phyloP scores from a whole-genome alignment of 192 early-diverging fungal species.

The Linnemannia zychae region DNA sequence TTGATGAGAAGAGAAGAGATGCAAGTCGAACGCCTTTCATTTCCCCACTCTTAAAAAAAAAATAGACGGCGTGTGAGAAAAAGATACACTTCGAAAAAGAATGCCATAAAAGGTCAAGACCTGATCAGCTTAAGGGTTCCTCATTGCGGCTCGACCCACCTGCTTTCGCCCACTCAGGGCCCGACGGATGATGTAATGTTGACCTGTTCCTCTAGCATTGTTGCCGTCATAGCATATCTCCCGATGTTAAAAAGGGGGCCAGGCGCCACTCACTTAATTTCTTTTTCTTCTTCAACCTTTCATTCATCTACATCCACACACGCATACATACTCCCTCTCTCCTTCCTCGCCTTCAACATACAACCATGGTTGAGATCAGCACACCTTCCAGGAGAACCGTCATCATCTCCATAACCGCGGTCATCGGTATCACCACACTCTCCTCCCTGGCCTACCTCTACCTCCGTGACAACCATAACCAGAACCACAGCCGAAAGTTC shows the following conservation, averaged over 20 bases:
- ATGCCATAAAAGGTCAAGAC: background rate
- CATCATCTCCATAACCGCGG: slow-evolving; percentile 33
- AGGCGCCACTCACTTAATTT: background rate
- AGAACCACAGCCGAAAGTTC: background rate
- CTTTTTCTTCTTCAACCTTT: background rate
- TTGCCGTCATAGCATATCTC: background rate
- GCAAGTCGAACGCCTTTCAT: background rate
- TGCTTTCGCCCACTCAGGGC: background rate
- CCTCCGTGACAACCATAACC: slow-evolving; percentile 12
- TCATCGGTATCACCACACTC: slow-evolving; percentile 33
- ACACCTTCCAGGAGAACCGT: slow-evolving; percentile 24
- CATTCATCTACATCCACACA: background rate
- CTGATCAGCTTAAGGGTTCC: background rate
- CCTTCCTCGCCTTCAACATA: background rate
- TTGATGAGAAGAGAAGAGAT: background rate
- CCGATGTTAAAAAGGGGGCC: background rate
- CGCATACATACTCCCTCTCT: background rate
- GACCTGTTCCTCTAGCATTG: background rate
- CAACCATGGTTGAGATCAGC: slow-evolving; percentile 9
- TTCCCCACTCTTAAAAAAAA: background rate
- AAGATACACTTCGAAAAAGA: background rate
- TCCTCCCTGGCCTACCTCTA: slow-evolving; percentile 33
- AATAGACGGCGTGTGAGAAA: slow-evolving; percentile 1
- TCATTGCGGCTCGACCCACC: background rate
- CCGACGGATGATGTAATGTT: background rate